Evolutionary conservation across 2,329 filamentous ascomycete genomes (phyloP).

Genomic region (Cladosporium sp.): DNA sequence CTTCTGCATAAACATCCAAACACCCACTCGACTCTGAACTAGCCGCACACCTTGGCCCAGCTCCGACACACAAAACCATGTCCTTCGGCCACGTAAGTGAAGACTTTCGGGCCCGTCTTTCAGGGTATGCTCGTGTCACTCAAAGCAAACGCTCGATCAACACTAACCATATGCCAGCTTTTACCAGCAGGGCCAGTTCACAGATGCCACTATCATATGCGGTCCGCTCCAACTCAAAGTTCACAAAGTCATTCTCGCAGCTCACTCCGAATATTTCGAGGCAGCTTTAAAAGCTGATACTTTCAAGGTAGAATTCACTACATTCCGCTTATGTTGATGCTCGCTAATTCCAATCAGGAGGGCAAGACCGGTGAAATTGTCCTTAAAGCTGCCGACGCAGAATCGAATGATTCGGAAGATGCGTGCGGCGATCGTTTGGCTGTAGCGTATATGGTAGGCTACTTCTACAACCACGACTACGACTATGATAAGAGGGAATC

Average conservation of each 20-base stretch:
- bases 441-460: conserved; percentile 24
- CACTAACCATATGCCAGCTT: too few species aligned
- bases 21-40: too few species aligned
- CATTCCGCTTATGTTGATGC: not conserved
- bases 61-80: too few species aligned
- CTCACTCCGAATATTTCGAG: conserved; percentile 35
- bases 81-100: too few species aligned
- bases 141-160: too few species aligned
- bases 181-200: conserved; percentile 23
- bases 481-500: conserved; percentile 14
- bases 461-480: conserved; percentile 27
- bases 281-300: conserved; percentile 13
- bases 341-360: conserved; percentile 11
- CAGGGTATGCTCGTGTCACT: too few species aligned
- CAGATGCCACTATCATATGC: conserved; percentile 40
- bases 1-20: too few species aligned
- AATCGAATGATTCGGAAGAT: conserved; percentile 13
- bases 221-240: conserved; percentile 37
- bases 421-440: conserved; percentile 22
- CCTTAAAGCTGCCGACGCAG: conserved; percentile 5
- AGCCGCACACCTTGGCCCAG: too few species aligned
- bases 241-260: conserved; percentile 38
- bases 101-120: too few species aligned
- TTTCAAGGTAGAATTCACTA: conserved; percentile 11
- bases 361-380: conserved; percentile 15